These are phyloP conservation scores for Geosmithia putterillii DNA, from an alignment of 2,329 filamentous ascomycete species.

Conservation along the genomic window DNA sequence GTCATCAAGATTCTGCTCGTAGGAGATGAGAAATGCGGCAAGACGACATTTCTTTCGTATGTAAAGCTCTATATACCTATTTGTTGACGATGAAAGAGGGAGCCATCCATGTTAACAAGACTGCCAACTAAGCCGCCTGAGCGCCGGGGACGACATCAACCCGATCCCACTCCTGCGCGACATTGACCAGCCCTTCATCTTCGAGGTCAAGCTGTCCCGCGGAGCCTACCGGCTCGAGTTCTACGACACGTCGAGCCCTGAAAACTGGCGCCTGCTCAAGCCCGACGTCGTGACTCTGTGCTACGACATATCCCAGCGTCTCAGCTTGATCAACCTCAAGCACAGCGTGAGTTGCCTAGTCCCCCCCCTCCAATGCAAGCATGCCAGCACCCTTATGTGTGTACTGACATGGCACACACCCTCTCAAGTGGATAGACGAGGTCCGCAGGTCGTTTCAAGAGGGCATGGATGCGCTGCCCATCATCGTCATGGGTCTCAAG, in stretches of 20 bases:
- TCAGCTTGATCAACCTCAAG: conserved; percentile 46
- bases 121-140: conserved; percentile 40
- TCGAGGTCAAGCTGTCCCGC: conserved; percentile 32
- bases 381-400: too few relatives aligned
- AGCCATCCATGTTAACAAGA: background rate
- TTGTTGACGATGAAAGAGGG: background rate
- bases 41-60: conserved; percentile 50
- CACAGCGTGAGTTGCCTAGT: conserved; percentile 34
- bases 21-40: conserved; percentile 47
- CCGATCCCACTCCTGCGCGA: conserved; percentile 40
- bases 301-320: conserved; percentile 47
- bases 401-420: background rate
- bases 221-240: conserved; percentile 41
- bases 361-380: background rate
- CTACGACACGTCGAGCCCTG: conserved; percentile 45
- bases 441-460: conserved; percentile 31
- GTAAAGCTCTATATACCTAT: conserved; percentile 13
- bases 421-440: conserved; percentile 42
- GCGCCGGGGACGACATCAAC: conserved; percentile 26
- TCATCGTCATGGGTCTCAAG: conserved; percentile 48
- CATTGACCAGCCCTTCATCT: conserved; percentile 47
- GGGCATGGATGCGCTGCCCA: conserved; percentile 31
- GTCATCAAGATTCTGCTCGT: conserved; percentile 42
- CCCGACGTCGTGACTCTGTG: conserved; percentile 48
- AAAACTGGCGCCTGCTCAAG: conserved; percentile 44